Conservation (phyloP, 2,329 filamentous ascomycete species). For the Fusarium oligoseptatum region DNA sequence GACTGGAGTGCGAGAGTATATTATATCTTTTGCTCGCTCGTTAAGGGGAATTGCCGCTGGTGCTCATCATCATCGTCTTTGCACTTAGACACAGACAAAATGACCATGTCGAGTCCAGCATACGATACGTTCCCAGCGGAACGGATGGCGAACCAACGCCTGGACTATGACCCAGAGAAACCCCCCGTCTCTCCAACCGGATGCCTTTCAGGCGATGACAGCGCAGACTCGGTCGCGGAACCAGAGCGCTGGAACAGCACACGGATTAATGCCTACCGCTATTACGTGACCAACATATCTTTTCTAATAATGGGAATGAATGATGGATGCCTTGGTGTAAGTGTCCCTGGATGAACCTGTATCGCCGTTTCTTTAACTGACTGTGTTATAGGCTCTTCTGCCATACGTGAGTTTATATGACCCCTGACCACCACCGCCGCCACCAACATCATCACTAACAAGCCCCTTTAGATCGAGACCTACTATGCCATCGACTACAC, state of each 20-base stretch:
- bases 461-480: constrained; percentile 43
- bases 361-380: not conserved
- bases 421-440: not conserved
- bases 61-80: not conserved
- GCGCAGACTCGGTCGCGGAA: constrained; percentile 20
- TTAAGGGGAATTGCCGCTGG: not conserved
- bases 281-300: constrained; percentile 69
- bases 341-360: constrained; percentile 39
- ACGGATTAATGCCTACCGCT: constrained; percentile 68
- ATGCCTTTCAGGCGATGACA: constrained; percentile 5
- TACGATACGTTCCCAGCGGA: not conserved
- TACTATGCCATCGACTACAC: constrained; percentile 74
- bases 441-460: not conserved
- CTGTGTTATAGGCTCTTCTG: constrained; percentile 59
- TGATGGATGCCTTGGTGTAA: constrained; percentile 74
- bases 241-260: constrained; percentile 75
- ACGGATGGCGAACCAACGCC: not conserved
- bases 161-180: constrained; percentile 20
- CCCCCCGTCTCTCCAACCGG: constrained; percentile 10
- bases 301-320: constrained; percentile 78
- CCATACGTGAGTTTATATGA: constrained; percentile 56
- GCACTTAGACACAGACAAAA: not conserved
- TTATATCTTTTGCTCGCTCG: not conserved
- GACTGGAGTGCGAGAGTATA: not conserved
- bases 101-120: not conserved